phyloP scores from a whole-genome alignment of 257 asterid species.

The Nicotiana undulata region DNA sequence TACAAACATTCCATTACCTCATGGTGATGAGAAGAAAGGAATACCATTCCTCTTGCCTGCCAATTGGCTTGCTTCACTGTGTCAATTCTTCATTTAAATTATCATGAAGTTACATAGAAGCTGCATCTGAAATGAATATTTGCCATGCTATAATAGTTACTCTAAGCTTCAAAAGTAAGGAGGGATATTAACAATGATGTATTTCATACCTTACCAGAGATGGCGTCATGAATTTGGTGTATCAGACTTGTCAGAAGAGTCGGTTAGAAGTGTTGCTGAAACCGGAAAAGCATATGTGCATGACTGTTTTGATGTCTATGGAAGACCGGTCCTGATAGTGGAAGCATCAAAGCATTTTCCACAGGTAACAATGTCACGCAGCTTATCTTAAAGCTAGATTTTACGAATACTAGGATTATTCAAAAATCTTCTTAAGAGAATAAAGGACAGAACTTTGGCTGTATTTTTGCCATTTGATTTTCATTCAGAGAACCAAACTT shows the following conservation, averaged over 20 bases:
- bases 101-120: not conserved
- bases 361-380: slow-evolving; percentile 39
- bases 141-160: not conserved
- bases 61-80: not conserved
- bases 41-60: not conserved
- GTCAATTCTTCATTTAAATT: not conserved
- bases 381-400: not conserved
- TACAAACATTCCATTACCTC: not conserved
- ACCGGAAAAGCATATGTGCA: slow-evolving; percentile 77
- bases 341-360: slow-evolving; percentile 76
- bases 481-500: not conserved
- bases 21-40: not conserved
- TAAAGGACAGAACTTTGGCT: not conserved
- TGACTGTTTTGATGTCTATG: slow-evolving; percentile 42
- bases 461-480: not conserved
- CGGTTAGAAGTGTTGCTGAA: slow-evolving; percentile 42
- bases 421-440: not conserved
- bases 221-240: slow-evolving; percentile 78
- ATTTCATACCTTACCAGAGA: slow-evolving; percentile 34
- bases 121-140: not conserved
- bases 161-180: not conserved
- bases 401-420: not conserved
- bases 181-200: not conserved
- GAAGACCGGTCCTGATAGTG: slow-evolving; percentile 67
- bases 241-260: slow-evolving; percentile 63